Percentiles rank a stretch among this genome's conserved stretches.
phyloP scores from a whole-genome alignment of 2,329 filamentous ascomycete species.

The Ophiocordyceps polyrhachis-furcata region DNA sequence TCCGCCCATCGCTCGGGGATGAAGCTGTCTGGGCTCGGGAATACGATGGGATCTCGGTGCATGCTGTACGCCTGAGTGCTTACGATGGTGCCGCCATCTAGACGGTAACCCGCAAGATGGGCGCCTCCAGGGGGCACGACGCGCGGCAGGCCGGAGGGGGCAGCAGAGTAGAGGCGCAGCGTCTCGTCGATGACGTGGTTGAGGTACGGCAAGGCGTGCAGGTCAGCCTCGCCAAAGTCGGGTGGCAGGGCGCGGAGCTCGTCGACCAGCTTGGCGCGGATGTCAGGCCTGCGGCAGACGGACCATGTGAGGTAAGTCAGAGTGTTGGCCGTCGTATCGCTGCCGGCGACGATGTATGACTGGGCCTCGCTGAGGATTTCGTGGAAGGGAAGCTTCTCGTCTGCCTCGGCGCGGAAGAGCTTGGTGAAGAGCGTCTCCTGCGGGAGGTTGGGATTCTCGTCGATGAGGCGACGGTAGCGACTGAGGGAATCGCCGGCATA shows the following conservation, averaged over 20 bases:
- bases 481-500: conserved; percentile 12
- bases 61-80: conserved; percentile 26
- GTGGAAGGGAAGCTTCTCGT: conserved; percentile 6
- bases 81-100: conserved; percentile 21
- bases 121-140: conserved; percentile 20
- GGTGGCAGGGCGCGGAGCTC: conserved; percentile 17
- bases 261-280: conserved; percentile 13
- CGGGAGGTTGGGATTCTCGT: conserved; percentile 5
- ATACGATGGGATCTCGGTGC: conserved; percentile 22
- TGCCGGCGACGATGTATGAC: conserved; percentile 29
- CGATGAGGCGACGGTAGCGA: conserved; percentile 9
- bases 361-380: conserved; percentile 22
- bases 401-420: conserved; percentile 16
- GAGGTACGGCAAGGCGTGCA: conserved; percentile 17
- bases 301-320: conserved; percentile 28
- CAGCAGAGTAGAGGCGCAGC: conserved; percentile 23
- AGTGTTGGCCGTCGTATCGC: conserved; percentile 30
- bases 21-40: conserved; percentile 16
- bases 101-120: conserved; percentile 16
- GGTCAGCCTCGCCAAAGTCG: conserved; percentile 5
- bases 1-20: conserved; percentile 5
- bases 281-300: conserved; percentile 11
- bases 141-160: conserved; percentile 20
- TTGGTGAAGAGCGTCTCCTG: conserved; percentile 18
- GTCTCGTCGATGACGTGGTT: conserved; percentile 25